A percentile compares a stretch with the other conserved stretches of the same genome.
These are phyloP conservation scores for Blastocrithidia nonstop DNA, from an alignment of 208 protist species.

Conservation along the genomic window DNA sequence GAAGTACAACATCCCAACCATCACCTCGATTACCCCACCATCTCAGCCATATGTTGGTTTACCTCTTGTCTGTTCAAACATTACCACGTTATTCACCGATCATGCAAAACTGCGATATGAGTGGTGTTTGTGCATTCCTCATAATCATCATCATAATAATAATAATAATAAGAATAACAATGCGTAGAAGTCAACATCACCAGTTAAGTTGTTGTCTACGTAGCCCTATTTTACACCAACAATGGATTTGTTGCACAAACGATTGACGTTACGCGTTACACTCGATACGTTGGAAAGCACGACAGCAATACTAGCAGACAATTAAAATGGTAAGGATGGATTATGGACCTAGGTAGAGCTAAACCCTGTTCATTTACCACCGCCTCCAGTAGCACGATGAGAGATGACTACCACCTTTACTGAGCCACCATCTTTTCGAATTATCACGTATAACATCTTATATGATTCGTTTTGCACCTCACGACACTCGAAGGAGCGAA, in stretches of 20 bases:
- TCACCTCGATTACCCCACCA: slow-evolving; percentile 40
- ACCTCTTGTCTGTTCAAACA: slow-evolving; percentile 38
- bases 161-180: background rate
- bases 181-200: background rate
- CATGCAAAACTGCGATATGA: slow-evolving; percentile 33
- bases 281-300: too few relatives aligned
- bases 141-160: background rate
- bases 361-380: slow-evolving; percentile 19
- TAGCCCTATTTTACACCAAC: slow-evolving; percentile 32
- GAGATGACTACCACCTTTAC: slow-evolving; percentile 14
- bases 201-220: slow-evolving; percentile 23
- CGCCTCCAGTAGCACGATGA: slow-evolving; percentile 44
- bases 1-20: slow-evolving; percentile 64
- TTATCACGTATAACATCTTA: slow-evolving; percentile 86
- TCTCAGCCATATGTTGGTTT: slow-evolving; percentile 48
- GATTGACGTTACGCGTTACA: slow-evolving; percentile 38
- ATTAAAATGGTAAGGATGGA: slow-evolving; percentile 8
- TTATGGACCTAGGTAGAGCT: slow-evolving; percentile 55
- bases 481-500: slow-evolving; percentile 27
- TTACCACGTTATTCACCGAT: slow-evolving; percentile 33
- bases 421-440: slow-evolving; percentile 35
- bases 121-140: slow-evolving; percentile 25
- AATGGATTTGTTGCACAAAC: slow-evolving; percentile 23
- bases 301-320: too few relatives aligned
- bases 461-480: slow-evolving; percentile 77